Percentiles rank a stretch among this genome's conserved stretches.
These are phyloP conservation scores for Plasmodium relictum DNA, from an alignment of 169 alveolate species.

Conservation along the genomic window DNA sequence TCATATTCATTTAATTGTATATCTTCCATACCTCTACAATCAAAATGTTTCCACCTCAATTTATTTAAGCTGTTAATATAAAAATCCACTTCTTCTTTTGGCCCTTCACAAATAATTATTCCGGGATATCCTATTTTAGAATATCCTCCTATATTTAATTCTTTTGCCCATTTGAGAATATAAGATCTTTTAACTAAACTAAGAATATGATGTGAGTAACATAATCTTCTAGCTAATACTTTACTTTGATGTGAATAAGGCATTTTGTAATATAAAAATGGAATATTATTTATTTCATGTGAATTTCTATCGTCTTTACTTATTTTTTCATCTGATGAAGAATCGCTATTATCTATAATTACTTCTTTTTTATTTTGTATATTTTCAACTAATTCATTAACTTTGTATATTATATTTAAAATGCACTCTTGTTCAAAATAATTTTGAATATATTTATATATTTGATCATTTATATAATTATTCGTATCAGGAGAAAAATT, in stretches of 20 bases:
- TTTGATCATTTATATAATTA: slow-evolving; percentile 61
- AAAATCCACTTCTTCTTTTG: slow-evolving; percentile 81
- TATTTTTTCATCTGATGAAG: slow-evolving; percentile 42
- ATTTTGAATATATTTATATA: slow-evolving; percentile 57
- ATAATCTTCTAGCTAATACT: slow-evolving; percentile 73
- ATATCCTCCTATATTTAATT: slow-evolving; percentile 82
- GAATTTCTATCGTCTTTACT: not conserved
- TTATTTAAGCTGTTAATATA: slow-evolving; percentile 82
- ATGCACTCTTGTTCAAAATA: slow-evolving; percentile 57
- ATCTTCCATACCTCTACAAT: slow-evolving; percentile 81
- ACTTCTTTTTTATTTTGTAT: slow-evolving; percentile 16
- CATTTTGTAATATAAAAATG: slow-evolving; percentile 39
- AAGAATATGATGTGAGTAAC: slow-evolving; percentile 82
- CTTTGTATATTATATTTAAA: slow-evolving; percentile 49
- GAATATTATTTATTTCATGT: not conserved
- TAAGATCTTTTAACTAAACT: slow-evolving; percentile 77
- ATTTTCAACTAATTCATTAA: slow-evolving; percentile 75
- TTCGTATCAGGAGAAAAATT: slow-evolving; percentile 69
- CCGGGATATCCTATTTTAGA: slow-evolving; percentile 86
- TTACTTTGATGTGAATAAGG: slow-evolving; percentile 1
- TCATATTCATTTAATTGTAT: slow-evolving; percentile 61
- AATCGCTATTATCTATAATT: not conserved
- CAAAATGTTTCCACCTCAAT: slow-evolving; percentile 83
- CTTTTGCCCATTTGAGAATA: slow-evolving; percentile 83
- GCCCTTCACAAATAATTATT: slow-evolving; percentile 82